Base-by-base conservation (phyloP, 2,329 filamentous ascomycete genomes). In the Aspergillus phoenicis region DNA sequence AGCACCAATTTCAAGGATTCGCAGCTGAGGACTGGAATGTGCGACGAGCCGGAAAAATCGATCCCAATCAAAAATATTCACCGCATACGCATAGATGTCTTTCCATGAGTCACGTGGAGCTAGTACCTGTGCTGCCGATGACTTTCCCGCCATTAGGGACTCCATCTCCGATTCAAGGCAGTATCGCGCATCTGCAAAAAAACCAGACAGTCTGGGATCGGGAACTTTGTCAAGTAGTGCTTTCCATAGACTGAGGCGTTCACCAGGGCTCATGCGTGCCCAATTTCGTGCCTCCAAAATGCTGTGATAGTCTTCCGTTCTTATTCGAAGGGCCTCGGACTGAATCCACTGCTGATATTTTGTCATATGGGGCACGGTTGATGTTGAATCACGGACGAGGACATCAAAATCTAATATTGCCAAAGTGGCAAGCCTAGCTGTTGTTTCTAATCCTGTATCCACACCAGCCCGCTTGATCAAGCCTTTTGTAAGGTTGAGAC, bases 1-100 rank as follows among this genome's bases (percentile, higher is more conserved):
- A 6, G 66, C 70, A 4, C 71, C 73, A 3, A 75, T 66, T 48
- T 72, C 71, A 1, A 72, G 57, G 3, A 73, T 56, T 1, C 66
- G 60, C 13, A 72, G 28, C 13, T 61, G 62, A 1, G 69, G 71
- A 17, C 69, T 70, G 63, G 67, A 48, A 70, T 70, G 5, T 63
- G 63, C 8, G 72, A 49, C 10, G 62, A 17, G 5, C n/a, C 39
- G 8, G 65, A 47, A 47, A 68, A 66, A n/a, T 57, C 15, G 47
- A 5, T 30, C 2, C 47, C 47, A 51, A 11, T 51, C 8, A 4
- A 51, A 33, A 7, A 17, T 33, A 17, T 51, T 26, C n/a, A 51
- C 47, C 2, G 26, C 26, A 4, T 51, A 51, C 15, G 13, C 47
- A 20, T 51, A 51, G 4, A 51, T n/a, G 47, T 51, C 47, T n/a